Conservation (phyloP, 148 eudicot species). For the Hydrangea macrophylla region DNA sequence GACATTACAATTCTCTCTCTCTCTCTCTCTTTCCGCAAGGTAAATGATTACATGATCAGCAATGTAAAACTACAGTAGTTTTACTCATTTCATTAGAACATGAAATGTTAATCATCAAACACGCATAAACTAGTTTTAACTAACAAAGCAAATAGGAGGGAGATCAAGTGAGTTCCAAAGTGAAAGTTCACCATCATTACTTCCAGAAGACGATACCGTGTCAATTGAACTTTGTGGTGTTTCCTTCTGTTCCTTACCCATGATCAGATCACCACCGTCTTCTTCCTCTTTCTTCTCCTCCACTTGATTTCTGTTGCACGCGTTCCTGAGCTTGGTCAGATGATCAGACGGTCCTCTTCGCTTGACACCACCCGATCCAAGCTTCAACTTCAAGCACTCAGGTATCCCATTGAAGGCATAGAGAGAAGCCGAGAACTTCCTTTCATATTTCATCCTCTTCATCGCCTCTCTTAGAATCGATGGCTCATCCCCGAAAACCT, state of each 20-base stretch:
- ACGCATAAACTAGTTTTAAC: slow-evolving; percentile 8
- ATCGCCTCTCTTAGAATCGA: slow-evolving; percentile 32
- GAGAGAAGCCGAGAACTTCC: slow-evolving; percentile 39
- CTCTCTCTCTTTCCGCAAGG: neutral
- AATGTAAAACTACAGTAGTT: neutral
- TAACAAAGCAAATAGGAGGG: slow-evolving; percentile 41
- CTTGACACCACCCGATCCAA: slow-evolving; percentile 9
- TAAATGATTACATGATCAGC: neutral
- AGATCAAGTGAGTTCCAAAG: slow-evolving; percentile 53
- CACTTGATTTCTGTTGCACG: slow-evolving; percentile 9
- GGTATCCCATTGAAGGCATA: slow-evolving; percentile 46
- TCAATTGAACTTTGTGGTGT: neutral
- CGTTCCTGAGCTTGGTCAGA: slow-evolving; percentile 16
- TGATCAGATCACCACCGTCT: neutral
- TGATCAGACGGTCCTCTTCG: slow-evolving; percentile 18
- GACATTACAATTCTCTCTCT: neutral
- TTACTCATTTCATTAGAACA: too few species aligned
- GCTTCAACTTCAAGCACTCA: slow-evolving; percentile 38
- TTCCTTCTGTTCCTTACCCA: slow-evolving; percentile 7
- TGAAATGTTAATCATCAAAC: neutral
- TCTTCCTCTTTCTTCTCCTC: slow-evolving; percentile 17
- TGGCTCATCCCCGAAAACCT: slow-evolving; percentile 25
- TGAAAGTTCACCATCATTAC: slow-evolving; percentile 30
- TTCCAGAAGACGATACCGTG: slow-evolving; percentile 1
- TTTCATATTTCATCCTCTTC: slow-evolving; percentile 45